These are phyloP conservation scores for Cladosporium cucumerinum DNA, from an alignment of 2,329 filamentous ascomycete species.

Conservation along the genomic window DNA sequence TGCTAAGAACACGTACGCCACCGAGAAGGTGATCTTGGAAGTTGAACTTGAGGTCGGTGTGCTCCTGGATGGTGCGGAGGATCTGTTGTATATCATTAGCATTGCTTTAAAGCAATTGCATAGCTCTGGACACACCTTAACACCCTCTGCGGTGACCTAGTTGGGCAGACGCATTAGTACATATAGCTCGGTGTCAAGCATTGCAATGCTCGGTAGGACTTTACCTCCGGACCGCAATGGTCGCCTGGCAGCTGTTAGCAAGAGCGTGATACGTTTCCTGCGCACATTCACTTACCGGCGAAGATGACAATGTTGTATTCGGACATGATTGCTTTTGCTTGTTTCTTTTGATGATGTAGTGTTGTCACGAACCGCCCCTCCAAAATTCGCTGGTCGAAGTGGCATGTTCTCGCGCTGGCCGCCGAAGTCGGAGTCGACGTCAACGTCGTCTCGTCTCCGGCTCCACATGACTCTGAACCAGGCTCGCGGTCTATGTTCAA, in stretches of 20 bases:
- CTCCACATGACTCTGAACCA: not conserved
- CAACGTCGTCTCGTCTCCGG: not conserved
- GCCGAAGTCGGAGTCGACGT: constrained; percentile 5
- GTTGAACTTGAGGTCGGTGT: constrained; percentile 75
- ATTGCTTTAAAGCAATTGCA: not conserved
- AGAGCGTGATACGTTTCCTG: not conserved
- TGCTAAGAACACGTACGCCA: constrained; percentile 63
- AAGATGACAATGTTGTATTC: constrained; percentile 17
- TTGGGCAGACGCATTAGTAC: constrained; percentile 6
- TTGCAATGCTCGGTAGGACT: constrained; percentile 32
- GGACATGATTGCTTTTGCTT: constrained; percentile 8
- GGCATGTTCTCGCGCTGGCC: constrained; percentile 8
- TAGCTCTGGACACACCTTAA: constrained; percentile 62
- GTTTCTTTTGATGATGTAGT: not conserved
- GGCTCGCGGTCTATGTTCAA: too few relatives aligned
- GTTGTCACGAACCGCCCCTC: constrained; percentile 6
- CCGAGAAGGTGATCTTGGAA: constrained; percentile 87
- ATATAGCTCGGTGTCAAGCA: constrained; percentile 7
- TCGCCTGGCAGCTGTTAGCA: constrained; percentile 45
- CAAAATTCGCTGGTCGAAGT: constrained; percentile 7
- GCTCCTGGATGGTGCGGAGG: constrained; percentile 72
- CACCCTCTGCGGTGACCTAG: constrained; percentile 75
- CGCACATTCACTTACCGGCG: not conserved
- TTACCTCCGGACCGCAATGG: constrained; percentile 81
- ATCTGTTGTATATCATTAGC: constrained; percentile 50